Conservation (phyloP, 192 early-diverging fungal species). For the Rhizoclosmatium globosum region DNA sequence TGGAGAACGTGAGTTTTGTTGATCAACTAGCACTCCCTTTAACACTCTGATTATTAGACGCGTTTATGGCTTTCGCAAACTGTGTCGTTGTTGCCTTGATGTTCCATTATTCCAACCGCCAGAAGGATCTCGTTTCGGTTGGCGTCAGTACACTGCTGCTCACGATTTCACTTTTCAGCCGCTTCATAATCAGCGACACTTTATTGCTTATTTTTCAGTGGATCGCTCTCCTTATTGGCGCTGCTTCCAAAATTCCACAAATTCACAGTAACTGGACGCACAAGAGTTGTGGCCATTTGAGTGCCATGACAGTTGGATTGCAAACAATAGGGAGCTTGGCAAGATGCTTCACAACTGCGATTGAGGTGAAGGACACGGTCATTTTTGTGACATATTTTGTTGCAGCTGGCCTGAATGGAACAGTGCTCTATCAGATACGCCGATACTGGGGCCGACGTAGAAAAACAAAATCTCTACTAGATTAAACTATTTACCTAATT, state of each 20-base stretch:
- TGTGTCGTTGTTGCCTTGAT: slow-evolving; percentile 69
- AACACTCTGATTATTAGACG: slow-evolving; percentile 59
- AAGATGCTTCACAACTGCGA: slow-evolving; percentile 90
- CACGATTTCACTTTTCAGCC: slow-evolving; percentile 49
- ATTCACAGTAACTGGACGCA: slow-evolving; percentile 85
- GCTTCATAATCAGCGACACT: slow-evolving; percentile 45
- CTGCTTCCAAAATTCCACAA: slow-evolving; percentile 90
- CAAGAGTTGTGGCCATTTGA: slow-evolving; percentile 89
- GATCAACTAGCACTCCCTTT: slow-evolving; percentile 5
- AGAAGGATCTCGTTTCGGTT: slow-evolving; percentile 43
- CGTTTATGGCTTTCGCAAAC: slow-evolving; percentile 89
- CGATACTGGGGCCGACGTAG: slow-evolving; percentile 39
- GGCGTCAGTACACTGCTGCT: slow-evolving; percentile 53
- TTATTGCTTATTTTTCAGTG: slow-evolving; percentile 77
- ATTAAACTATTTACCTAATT: background rate
- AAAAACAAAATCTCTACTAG: slow-evolving; percentile 22
- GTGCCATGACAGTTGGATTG: slow-evolving; percentile 89
- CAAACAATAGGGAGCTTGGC: slow-evolving; percentile 89
- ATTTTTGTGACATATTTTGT: slow-evolving; percentile 77
- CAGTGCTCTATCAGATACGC: slow-evolving; percentile 50
- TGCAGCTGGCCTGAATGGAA: slow-evolving; percentile 78
- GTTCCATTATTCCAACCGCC: slow-evolving; percentile 44
- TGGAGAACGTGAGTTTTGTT: slow-evolving; percentile 47
- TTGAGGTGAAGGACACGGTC: slow-evolving; percentile 87
- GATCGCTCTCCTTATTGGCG: slow-evolving; percentile 79